phyloP scores from a whole-genome alignment of 2,329 filamentous ascomycete species.

The Scedosporium aurantiacum region DNA sequence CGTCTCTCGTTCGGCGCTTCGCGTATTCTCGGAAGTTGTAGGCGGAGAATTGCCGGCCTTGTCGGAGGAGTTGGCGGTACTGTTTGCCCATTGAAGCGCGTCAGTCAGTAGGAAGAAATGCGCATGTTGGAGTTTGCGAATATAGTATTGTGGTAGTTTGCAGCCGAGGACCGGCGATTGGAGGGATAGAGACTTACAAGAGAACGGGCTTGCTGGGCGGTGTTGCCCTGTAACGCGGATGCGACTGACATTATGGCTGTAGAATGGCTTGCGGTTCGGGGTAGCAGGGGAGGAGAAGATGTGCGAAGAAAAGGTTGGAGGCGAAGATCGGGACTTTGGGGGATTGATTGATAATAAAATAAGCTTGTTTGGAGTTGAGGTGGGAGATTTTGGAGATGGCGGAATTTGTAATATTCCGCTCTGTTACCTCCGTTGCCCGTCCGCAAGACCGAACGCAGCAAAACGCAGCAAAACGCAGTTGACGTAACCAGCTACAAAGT shows the following conservation, averaged over 20 bases:
- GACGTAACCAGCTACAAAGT: neutral
- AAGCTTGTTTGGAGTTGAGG: neutral
- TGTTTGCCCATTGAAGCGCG: constrained; percentile 22
- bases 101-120: constrained; percentile 8
- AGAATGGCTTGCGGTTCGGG: neutral
- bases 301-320: neutral
- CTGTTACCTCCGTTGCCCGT: neutral
- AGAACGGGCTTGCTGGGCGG: constrained; percentile 46
- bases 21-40: constrained; percentile 99
- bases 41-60: constrained; percentile 74
- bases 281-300: neutral
- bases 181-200: constrained; percentile 30
- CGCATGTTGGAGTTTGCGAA: neutral
- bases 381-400: constrained; percentile 1
- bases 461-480: too few relatives aligned
- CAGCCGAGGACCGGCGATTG: neutral
- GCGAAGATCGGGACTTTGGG: neutral
- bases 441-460: neutral
- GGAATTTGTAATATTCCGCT: constrained; percentile 4
- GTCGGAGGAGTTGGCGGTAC: constrained; percentile 87
- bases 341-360: neutral
- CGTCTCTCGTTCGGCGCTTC: constrained; percentile 77
- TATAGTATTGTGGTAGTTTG: neutral
- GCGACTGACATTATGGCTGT: constrained; percentile 25
- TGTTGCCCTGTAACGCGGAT: constrained; percentile 35